Base-by-base conservation (phyloP, 139 green algal genomes). In the Yamagishiella unicocca region DNA sequence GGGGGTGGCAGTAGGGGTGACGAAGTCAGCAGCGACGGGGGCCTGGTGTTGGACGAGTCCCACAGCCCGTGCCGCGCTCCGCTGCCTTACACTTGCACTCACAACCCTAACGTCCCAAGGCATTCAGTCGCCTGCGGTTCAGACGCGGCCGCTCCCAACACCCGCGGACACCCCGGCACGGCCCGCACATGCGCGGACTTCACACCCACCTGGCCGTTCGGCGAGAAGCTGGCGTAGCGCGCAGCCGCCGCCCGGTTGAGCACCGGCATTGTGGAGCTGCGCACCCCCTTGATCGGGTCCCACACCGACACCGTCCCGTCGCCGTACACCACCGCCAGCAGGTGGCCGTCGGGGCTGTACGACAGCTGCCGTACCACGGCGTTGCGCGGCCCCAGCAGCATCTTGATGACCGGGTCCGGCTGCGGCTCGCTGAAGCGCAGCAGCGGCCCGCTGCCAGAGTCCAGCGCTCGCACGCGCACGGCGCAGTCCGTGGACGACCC, bases 341-440 rank as follows among this genome's bases (percentile, higher is more conserved):
- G 66, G 25, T 87, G 67, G 3, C 81, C 81, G 46, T 87, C 81
- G 2, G 81, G 81, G 33, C 81, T 87, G 81, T 87, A 87, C 45
- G 66, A 54, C 81, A 87, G 17, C 14, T 87, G 66, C 46, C 66
- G 45, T 40, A 87, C 81, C 3, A 25, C 29, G 31, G 40, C 38
- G 54, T 74, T 38, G 27, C 78, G 76, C 54, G 37, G 76, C 5
- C 76, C 75, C 5, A 58, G 53, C 33, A 83, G 75, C 33, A 19
- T 27, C 12, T 37, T 33, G 4, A 70, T 33, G 2, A 53, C 53
- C 7, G 50, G 27, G 10, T 83, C 75, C 21, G 75, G 54, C 14
- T 74, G 54, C 35, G 78, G 62, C 62, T 85, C 79, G 42, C 4
- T 53, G 31, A 64, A 85, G 10, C 21, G 22, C 4, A 76, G 35